phyloP scores from a whole-genome alignment of 2,329 filamentous ascomycete species.

The Diaporthe aspalathi region DNA sequence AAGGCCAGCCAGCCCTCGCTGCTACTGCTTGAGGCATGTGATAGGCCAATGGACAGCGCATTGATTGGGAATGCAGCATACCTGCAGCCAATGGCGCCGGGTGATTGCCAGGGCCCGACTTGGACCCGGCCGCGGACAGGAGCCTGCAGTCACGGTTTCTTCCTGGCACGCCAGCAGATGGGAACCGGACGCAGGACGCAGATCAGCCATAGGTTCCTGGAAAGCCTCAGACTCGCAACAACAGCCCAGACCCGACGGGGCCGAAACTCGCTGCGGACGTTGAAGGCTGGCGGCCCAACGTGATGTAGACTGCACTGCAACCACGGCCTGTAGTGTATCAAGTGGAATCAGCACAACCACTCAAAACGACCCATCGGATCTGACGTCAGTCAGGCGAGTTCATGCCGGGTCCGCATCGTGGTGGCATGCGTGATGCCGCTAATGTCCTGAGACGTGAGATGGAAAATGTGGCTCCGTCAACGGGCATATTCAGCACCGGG shows the following conservation, averaged over 20 bases:
- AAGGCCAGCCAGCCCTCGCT: conserved; percentile 10
- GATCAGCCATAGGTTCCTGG: conserved; percentile 13
- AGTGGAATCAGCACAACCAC: conserved; percentile 3
- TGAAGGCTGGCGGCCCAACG: background rate
- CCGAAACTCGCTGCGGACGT: background rate
- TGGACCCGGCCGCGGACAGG: conserved; percentile 28
- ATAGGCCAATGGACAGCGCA: conserved; percentile 42
- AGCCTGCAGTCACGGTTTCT: conserved; percentile 27
- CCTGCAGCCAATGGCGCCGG: conserved; percentile 38
- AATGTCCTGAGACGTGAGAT: conserved; percentile 24
- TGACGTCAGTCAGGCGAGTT: conserved; percentile 36
- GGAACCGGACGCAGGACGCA: background rate
- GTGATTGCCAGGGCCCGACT: conserved; percentile 32
- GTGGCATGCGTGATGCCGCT: conserved; percentile 26
- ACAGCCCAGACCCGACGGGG: conserved; percentile 1
- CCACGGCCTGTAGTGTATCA: conserved; percentile 4
- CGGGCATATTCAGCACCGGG: conserved; percentile 13
- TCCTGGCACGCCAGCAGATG: conserved; percentile 8
- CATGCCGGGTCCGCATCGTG: conserved; percentile 35
- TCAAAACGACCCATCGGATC: conserved; percentile 12
- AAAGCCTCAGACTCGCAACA: conserved; percentile 14
- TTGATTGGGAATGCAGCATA: conserved; percentile 35
- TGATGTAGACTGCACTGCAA: background rate
- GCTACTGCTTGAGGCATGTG: conserved; percentile 36
- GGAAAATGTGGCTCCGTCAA: conserved; percentile 26